Base-by-base conservation (phyloP, 768 basidiomycete species). In the Lepiota venenata region DNA sequence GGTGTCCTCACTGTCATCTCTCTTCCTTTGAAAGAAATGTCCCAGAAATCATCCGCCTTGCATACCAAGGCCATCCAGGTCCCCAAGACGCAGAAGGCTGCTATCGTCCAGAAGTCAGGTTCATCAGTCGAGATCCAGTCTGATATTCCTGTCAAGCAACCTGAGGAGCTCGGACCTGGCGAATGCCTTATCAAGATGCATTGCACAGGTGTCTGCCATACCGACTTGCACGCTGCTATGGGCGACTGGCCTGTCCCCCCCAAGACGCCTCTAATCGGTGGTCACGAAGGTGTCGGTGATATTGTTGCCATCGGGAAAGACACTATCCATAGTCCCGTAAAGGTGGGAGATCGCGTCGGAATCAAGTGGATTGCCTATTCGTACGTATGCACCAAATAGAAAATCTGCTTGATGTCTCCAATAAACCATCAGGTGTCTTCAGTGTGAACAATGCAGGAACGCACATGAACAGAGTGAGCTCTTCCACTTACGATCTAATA, bases 191-290 rank as follows among this genome's bases (percentile, higher is more conserved):
- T 93, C 67, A 85, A 88, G 69, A 74, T 93, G 63, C 75, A 78
- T 35, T 85, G 81, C 71, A 84, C 87, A 5, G 91, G 91, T 52
- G 89, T 92, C n/a, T 93, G 91, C 70, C 90, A 92, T 64, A 89
- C 87, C 2, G 91, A 93, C 63, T 77, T 91, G 12, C 91, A 93
- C 61, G 85, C 85, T 22, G 81, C 80, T 36, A 69, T 79, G 37
- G 82, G 80, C 41, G 93, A 94, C 64, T 94, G 93, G 93, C 93
- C 93, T 0, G 54, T 89, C 9, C 68, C 76, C n/a, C 74, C 82
- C 32, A 80, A 74, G 49, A 74, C 74, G 1, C 87, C 87, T 0
- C 80, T 91, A 45, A 80, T 92, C 53, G 89, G 89, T 14, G 90
- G 93, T 0, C 92, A 93, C 64, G 87, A 93, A 70, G 92, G 91